phyloP scores from a whole-genome alignment of 2,329 filamentous ascomycete species.

The Ramichloridium luteum region DNA sequence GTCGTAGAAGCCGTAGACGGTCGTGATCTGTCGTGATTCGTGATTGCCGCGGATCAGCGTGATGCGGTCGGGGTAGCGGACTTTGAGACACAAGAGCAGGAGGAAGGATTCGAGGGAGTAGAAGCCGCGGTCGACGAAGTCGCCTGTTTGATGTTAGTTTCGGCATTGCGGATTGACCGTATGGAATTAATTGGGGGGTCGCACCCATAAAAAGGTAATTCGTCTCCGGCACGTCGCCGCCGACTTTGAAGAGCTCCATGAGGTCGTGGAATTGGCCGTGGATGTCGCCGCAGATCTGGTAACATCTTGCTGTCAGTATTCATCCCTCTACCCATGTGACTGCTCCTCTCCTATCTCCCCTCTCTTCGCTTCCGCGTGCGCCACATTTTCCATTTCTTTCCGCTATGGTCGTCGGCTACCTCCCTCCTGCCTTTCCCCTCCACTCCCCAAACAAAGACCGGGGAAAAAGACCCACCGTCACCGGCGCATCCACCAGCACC shows the following conservation, averaged over 20 bases:
- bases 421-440: too few relatives aligned
- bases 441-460: too few relatives aligned
- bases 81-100: constrained; percentile 88
- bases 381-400: too few relatives aligned
- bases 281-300: constrained; percentile 85
- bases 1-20: constrained; percentile 96
- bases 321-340: too few relatives aligned
- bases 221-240: constrained; percentile 91
- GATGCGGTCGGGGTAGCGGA: constrained; percentile 93
- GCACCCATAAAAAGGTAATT: constrained; percentile 94
- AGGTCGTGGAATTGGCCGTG: constrained; percentile 98
- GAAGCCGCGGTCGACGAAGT: constrained; percentile 72
- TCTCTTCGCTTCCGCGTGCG: too few relatives aligned
- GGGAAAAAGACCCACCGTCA: too few relatives aligned
- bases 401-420: too few relatives aligned
- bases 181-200: constrained; percentile 19
- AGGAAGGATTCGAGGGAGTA: constrained; percentile 96
- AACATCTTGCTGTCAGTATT: constrained; percentile 7
- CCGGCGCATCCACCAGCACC: constrained; percentile 84
- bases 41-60: constrained; percentile 71
- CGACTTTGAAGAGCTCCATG: constrained; percentile 98
- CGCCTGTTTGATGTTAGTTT: constrained; percentile 43
- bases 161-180: neutral
- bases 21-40: constrained; percentile 93
- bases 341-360: too few relatives aligned